Conservation (phyloP, 139 green algal genomes). For the Yamagishiella unicocca region DNA sequence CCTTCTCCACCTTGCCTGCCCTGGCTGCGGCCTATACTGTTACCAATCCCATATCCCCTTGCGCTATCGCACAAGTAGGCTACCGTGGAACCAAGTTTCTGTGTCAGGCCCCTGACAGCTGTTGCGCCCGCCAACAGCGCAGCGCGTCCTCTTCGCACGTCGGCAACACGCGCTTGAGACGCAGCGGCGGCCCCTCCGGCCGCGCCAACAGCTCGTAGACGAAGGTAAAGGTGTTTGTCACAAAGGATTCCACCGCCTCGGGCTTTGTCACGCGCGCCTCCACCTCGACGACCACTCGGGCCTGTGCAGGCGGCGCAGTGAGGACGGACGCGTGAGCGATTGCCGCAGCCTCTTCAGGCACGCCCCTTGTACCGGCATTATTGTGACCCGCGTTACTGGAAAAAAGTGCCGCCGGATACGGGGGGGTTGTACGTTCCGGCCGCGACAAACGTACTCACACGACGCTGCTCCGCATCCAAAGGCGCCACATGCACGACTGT, state of each 20-base stretch:
- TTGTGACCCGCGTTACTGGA: too few relatives aligned
- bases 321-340: too few relatives aligned
- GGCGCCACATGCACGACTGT: slow-evolving; percentile 57
- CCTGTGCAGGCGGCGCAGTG: too few relatives aligned
- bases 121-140: slow-evolving; percentile 11
- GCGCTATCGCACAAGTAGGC: too few relatives aligned
- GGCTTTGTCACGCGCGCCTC: slow-evolving; percentile 52
- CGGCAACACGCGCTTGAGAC: slow-evolving; percentile 43
- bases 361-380: too few relatives aligned
- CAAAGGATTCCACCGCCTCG: slow-evolving; percentile 14
- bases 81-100: too few relatives aligned
- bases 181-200: neutral
- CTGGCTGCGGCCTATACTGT: too few relatives aligned
- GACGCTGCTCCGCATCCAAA: neutral
- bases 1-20: too few relatives aligned
- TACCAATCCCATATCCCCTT: too few relatives aligned
- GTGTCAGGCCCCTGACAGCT: neutral
- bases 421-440: too few relatives aligned
- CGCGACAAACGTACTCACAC: neutral
- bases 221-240: slow-evolving; percentile 48
- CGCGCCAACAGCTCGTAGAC: slow-evolving; percentile 12
- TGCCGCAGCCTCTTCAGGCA: too few relatives aligned
- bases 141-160: slow-evolving; percentile 43
- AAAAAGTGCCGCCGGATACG: too few relatives aligned
- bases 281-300: slow-evolving; percentile 42